A percentile compares a stretch with the other conserved stretches of the same genome.
These are phyloP conservation scores for Cutaneotrichosporon curvatum DNA, from an alignment of 1,284 basidiomycete genomes.

Conservation along the genomic window DNA sequence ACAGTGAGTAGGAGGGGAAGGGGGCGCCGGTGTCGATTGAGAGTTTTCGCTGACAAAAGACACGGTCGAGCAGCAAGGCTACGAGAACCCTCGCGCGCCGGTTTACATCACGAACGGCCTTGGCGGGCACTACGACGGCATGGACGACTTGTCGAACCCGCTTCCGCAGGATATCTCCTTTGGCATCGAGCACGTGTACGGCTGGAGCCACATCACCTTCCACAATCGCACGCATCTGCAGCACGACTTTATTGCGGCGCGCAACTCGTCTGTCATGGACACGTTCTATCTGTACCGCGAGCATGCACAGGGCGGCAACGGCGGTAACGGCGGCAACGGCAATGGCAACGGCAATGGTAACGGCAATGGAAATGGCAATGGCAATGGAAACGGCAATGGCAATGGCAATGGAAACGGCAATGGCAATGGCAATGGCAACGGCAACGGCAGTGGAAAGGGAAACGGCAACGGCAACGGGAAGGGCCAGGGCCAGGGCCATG, in stretches of 20 bases:
- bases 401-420: not conserved
- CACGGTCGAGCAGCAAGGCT: slow-evolving; percentile 26
- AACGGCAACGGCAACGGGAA: not conserved
- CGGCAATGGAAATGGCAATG: not conserved
- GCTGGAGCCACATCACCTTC: slow-evolving; percentile 36
- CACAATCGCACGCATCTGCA: slow-evolving; percentile 30
- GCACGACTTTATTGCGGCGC: slow-evolving; percentile 23
- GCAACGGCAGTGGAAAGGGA: not conserved
- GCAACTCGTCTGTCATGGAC: slow-evolving; percentile 22
- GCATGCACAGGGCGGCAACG: slow-evolving; percentile 4
- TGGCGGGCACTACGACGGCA: slow-evolving; percentile 38
- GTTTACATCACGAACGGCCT: slow-evolving; percentile 37
- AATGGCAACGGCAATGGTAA: slow-evolving; percentile 1
- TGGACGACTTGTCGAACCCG: slow-evolving; percentile 23
- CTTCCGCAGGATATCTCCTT: slow-evolving; percentile 22
- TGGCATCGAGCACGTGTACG: slow-evolving; percentile 29
- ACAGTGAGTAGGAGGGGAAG: slow-evolving; percentile 16
- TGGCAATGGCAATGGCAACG: slow-evolving; percentile 1
- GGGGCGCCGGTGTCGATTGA: too few species aligned
- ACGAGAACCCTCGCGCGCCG: slow-evolving; percentile 24
- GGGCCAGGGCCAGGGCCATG: not conserved
- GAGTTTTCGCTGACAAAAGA: too few species aligned
- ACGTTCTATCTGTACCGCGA: slow-evolving; percentile 21
- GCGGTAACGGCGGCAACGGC: not conserved
- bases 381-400: not conserved